These are phyloP conservation scores for Stagonosporopsis vannaccii DNA, from an alignment of 2,329 filamentous ascomycete genomes.

Conservation along the genomic window DNA sequence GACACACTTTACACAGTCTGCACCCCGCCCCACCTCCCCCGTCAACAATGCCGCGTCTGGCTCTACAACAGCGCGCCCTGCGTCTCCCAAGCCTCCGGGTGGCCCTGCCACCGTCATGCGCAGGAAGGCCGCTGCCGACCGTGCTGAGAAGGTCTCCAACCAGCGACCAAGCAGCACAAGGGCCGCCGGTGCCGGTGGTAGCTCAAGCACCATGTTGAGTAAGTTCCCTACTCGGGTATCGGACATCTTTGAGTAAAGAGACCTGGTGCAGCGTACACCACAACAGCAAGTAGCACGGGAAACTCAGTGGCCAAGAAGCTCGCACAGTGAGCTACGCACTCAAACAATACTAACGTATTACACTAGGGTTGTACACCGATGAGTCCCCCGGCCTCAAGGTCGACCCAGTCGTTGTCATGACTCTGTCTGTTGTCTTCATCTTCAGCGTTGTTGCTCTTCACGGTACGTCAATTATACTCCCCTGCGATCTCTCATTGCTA, in stretches of 20 bases:
- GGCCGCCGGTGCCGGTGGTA: constrained; percentile 91
- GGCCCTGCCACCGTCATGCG: constrained; percentile 95
- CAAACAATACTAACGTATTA: constrained; percentile 1
- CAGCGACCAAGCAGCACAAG: constrained; percentile 89
- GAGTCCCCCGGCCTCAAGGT: constrained; percentile 97
- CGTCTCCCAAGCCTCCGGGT: constrained; percentile 88
- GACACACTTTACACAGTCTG: constrained; percentile 35
- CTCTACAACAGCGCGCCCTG: constrained; percentile 75
- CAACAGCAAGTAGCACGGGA: neutral
- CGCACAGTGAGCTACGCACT: neutral
- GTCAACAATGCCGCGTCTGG: constrained; percentile 61
- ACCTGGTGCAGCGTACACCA: neutral
- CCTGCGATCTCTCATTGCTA: constrained; percentile 5
- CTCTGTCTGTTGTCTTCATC: constrained; percentile 96
- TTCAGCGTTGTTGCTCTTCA: constrained; percentile 98
- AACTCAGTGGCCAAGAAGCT: neutral
- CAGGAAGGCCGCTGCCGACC: constrained; percentile 92
- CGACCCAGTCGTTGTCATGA: constrained; percentile 95
- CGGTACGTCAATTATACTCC: constrained; percentile 66
- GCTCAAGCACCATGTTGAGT: constrained; percentile 98
- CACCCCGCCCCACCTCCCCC: constrained; percentile 48
- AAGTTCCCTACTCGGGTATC: constrained; percentile 54
- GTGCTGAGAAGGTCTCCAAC: constrained; percentile 97
- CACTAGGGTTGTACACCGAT: constrained; percentile 90
- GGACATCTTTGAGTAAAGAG: neutral